phyloP scores from a whole-genome alignment of 75 land plant genomes.

The Pseudotsuga menziesii region DNA sequence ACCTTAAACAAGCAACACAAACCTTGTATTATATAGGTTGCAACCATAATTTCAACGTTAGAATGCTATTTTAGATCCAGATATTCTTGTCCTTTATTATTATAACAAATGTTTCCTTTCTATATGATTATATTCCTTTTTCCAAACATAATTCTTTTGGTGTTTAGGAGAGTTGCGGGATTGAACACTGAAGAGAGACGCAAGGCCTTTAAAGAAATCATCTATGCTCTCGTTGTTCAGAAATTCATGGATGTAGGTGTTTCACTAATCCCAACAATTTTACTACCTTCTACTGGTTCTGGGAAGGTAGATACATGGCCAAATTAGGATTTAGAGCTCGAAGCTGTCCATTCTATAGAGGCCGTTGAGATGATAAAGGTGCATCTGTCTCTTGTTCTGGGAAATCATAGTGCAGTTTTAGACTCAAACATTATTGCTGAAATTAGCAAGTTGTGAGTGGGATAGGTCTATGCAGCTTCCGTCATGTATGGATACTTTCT shows the following conservation, averaged over 20 bases:
- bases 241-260: too few species aligned
- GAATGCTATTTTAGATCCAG: constrained; percentile 4
- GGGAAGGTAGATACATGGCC: too few species aligned
- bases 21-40: constrained; percentile 53
- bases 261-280: constrained; percentile 34
- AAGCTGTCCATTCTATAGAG: constrained; percentile 47
- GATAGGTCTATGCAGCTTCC: constrained; percentile 72
- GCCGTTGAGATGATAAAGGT: constrained; percentile 69
- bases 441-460: constrained; percentile 69
- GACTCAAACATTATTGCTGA: constrained; percentile 34
- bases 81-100: not conserved
- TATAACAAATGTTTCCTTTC: too few species aligned
- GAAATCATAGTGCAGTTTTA: constrained; percentile 20
- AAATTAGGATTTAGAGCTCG: constrained; percentile 44
- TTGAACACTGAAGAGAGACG: too few species aligned
- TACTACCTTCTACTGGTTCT: constrained; percentile 20
- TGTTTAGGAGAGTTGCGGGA: too few species aligned
- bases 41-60: too few species aligned
- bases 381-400: constrained; percentile 57
- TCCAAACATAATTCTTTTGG: too few species aligned
- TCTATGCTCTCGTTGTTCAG: too few species aligned
- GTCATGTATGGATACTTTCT: too few species aligned
- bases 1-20: constrained; percentile 36
- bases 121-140: too few species aligned
- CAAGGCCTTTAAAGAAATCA: too few species aligned